A percentile compares a stretch with the other conserved stretches of the same genome.
These are phyloP conservation scores for Tuber umbilicatum DNA, from an alignment of 495 filamentous ascomycete genomes.

Conservation along the genomic window DNA sequence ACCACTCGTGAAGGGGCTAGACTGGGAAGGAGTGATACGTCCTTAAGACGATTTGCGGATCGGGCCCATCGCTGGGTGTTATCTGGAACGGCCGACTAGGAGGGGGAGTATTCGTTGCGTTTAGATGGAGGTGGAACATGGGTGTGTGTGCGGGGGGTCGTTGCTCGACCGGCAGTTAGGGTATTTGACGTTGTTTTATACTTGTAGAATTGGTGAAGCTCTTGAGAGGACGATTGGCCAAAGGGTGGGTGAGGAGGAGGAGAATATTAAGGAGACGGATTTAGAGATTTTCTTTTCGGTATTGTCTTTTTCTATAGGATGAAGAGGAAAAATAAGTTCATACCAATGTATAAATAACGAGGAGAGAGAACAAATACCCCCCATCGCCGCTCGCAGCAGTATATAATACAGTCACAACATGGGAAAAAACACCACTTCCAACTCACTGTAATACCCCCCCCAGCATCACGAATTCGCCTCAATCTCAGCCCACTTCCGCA, in stretches of 20 bases:
- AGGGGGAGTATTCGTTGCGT: conserved; percentile 8
- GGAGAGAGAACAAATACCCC: not conserved
- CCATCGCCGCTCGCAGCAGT: not conserved
- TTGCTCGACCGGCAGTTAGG: conserved; percentile 1
- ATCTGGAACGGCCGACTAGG: conserved; percentile 8
- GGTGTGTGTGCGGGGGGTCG: conserved; percentile 7
- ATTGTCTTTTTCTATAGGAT: not conserved
- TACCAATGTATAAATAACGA: not conserved
- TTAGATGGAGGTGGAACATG: not conserved
- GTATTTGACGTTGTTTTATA: conserved; percentile 16
- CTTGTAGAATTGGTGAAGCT: not conserved
- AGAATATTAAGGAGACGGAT: not conserved
- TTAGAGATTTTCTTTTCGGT: not conserved
- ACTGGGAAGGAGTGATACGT: not conserved
- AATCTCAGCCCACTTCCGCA: conserved; percentile 73
- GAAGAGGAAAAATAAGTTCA: not conserved
- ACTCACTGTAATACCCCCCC: not conserved
- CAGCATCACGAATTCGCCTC: conserved; percentile 59
- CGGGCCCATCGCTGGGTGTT: conserved; percentile 4
- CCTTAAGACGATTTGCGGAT: not conserved
- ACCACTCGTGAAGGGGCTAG: not conserved
- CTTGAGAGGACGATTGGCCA: conserved; percentile 7
- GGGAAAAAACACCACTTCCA: not conserved
- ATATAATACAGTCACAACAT: conserved; percentile 9
- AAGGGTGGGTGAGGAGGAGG: not conserved